Evolutionary conservation across 23 red algal genomes (phyloP).

Genomic region (Gracilaria vermiculophylla): DNA sequence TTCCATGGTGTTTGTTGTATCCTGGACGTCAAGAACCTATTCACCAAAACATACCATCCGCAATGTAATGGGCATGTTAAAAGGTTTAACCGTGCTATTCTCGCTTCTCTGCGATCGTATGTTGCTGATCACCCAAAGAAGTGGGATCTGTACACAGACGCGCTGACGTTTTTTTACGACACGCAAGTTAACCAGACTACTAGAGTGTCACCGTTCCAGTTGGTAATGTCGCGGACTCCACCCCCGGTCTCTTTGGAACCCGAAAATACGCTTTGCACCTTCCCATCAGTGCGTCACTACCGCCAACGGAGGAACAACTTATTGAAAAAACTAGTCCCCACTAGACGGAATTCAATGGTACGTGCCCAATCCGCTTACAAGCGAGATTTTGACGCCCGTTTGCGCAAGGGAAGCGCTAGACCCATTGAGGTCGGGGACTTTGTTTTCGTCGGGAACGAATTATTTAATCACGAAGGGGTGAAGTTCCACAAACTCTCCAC

Average conservation of each 20-base stretch:
- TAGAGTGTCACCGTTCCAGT: no score
- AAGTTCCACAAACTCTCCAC: constrained; percentile 1
- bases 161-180: no score
- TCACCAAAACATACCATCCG: constrained; percentile 21
- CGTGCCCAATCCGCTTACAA: neutral
- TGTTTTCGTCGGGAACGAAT: neutral
- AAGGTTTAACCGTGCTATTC: no score
- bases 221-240: no score
- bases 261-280: neutral
- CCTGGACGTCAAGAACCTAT: neutral
- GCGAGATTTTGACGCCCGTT: neutral
- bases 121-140: no score
- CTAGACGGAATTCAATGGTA: neutral
- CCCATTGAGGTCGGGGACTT: no score
- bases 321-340: neutral
- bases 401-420: neutral
- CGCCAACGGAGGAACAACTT: neutral
- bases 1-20: constrained; percentile 2
- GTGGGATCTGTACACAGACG: no score
- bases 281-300: neutral
- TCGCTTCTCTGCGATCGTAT: no score
- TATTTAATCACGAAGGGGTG: neutral
- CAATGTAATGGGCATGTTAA: neutral
- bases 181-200: no score
- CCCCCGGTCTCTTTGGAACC: neutral